phyloP scores from a whole-genome alignment of 2,329 filamentous ascomycete genomes.

The Ilyonectria mors-panacis region DNA sequence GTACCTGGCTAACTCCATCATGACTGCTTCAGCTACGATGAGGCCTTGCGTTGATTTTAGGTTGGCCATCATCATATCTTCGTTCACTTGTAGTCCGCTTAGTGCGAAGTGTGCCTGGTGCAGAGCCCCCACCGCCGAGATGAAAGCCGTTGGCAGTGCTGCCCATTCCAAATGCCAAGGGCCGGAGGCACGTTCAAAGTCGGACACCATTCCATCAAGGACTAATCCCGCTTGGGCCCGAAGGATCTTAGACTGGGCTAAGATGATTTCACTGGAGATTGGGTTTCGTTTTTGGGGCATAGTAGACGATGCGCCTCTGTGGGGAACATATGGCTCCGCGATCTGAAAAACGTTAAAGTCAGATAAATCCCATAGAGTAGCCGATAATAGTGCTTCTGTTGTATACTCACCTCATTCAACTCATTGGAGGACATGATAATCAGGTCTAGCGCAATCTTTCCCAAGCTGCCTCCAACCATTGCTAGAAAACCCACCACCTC shows the following conservation, averaged over 20 bases:
- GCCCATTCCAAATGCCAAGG: slow-evolving; percentile 74
- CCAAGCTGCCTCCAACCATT: slow-evolving; percentile 66
- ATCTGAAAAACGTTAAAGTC: slow-evolving; percentile 48
- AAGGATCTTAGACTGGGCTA: slow-evolving; percentile 69
- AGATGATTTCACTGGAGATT: slow-evolving; percentile 70
- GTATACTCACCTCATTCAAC: slow-evolving; percentile 59
- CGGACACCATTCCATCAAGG: slow-evolving; percentile 70
- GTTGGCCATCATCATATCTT: slow-evolving; percentile 65
- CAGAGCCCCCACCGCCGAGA: slow-evolving; percentile 66
- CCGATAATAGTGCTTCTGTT: neutral
- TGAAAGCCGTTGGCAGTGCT: slow-evolving; percentile 68
- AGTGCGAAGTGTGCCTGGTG: slow-evolving; percentile 69
- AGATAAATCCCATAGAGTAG: neutral
- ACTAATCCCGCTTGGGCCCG: slow-evolving; percentile 66
- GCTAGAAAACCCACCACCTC: slow-evolving; percentile 69
- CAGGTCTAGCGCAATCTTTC: slow-evolving; percentile 70
- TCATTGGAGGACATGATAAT: slow-evolving; percentile 73
- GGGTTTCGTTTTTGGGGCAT: slow-evolving; percentile 74
- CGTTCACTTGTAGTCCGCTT: slow-evolving; percentile 66
- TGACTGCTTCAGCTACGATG: slow-evolving; percentile 71
- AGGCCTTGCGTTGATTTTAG: slow-evolving; percentile 65
- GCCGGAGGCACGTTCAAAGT: slow-evolving; percentile 71
- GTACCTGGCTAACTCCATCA: slow-evolving; percentile 70
- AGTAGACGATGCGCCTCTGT: slow-evolving; percentile 68
- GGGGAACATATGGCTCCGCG: slow-evolving; percentile 64